Conservation (phyloP, 2,329 filamentous ascomycete genomes). For the Colletotrichum sublineola region DNA sequence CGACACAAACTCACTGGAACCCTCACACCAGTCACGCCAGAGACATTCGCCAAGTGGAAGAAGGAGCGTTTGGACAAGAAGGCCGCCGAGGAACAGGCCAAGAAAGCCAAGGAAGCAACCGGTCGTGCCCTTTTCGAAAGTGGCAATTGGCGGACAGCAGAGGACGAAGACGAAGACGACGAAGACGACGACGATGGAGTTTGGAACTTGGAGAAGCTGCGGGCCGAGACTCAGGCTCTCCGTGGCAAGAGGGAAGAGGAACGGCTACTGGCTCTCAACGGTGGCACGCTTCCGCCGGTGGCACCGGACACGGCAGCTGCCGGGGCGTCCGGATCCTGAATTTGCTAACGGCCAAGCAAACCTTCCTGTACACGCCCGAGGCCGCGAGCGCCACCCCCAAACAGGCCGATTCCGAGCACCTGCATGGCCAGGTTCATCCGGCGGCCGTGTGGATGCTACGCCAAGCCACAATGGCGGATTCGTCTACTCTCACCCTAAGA, state of each 20-base stretch:
- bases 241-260: conserved; percentile 84
- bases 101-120: conserved; percentile 93
- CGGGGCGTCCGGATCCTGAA: conserved; percentile 41
- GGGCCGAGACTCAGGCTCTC: conserved; percentile 85
- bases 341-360: conserved; percentile 17
- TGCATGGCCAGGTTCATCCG: conserved; percentile 37
- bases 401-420: conserved; percentile 44
- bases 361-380: conserved; percentile 36
- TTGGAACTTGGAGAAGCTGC: conserved; percentile 87
- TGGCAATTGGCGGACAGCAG: conserved; percentile 81
- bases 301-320: conserved; percentile 18
- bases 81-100: conserved; percentile 90
- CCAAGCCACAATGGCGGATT: conserved; percentile 37
- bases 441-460: conserved; percentile 38
- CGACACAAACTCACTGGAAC: conserved; percentile 93
- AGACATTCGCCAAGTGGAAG: conserved; percentile 97
- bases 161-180: conserved; percentile 72
- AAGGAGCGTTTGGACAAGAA: conserved; percentile 95
- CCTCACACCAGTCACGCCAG: conserved; percentile 92
- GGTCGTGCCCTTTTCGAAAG: conserved; percentile 96
- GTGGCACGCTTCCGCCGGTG: conserved; percentile 31
- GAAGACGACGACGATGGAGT: conserved; percentile 64
- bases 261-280: conserved; percentile 57
- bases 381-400: conserved; percentile 39
- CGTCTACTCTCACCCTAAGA: conserved; percentile 41